Base-by-base conservation (phyloP, 768 basidiomycete species). In the Cystobasidium ongulense region DNA sequence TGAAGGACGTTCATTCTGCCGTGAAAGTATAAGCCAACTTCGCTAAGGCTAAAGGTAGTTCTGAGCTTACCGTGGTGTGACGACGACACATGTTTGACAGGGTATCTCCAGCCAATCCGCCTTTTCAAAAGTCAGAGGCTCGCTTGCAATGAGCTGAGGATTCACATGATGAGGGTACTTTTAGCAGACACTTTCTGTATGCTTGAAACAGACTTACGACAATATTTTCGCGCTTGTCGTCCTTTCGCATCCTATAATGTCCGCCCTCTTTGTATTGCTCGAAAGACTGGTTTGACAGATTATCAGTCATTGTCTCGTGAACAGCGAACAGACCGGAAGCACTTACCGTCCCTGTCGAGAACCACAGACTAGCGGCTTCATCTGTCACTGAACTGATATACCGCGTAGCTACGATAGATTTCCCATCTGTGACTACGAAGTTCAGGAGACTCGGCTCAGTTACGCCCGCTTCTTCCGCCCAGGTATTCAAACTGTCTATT, bases 31-130 rank as follows among this genome's bases (percentile, higher is more conserved):
- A 46, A 46, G 43, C 13, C 13, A 46, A 46, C 13, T 13, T 18
- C 63, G 15, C 27, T 23, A 25, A 50, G 13, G n/a, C 11, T 65
- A 13, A 8, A 27, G 21, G 27, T 31, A 25, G n/a, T 21, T n/a
- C 50, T 7, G 18, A n/a, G 18, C 25, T 36, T 23, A 70, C 36
- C 27, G 31, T 11, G 72, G 90, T 0, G 95, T 98, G 77, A 97
- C 90, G 62, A 96, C 88, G 27, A 92, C 88, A 89, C 97, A 90
- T 76, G 91, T 88, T 81, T 99, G 97, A 15, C 92, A 95, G 80
- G 89, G 90, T 78, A 99, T 94, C 81, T 97, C 96, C 89, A 97
- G 94, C 96, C 96, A 99, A 81, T 99, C 96, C 63, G 92, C 91
- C 88, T 76, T 50, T 82, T 99, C 95, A 78, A 98, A 99, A 0